Evolutionary conservation across 1,284 basidiomycete species (phyloP), one percentile per base, ranked within the genome.

Genomic region (Xerocomus nothofagi): DNA sequence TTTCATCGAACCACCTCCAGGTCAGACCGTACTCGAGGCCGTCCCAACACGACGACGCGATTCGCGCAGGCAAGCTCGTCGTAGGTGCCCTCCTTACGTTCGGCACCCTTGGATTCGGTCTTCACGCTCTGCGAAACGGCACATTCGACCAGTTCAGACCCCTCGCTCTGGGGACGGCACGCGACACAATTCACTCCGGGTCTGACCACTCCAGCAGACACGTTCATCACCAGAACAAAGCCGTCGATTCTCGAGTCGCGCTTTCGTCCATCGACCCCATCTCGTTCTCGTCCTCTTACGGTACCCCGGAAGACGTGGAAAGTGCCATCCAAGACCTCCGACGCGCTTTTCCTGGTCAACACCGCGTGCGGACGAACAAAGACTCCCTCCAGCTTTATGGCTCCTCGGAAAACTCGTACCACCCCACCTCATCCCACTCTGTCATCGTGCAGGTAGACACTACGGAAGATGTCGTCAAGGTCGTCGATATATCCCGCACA

Each of bases 341-440:
- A 12, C 56, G 62, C 11, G 70, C 71, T 5, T 73, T 88, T 49
- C 73, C 81, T 0, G 71, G 65, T 15, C 60, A 71, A 36, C 66
- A 73, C 23, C 61, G 68, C 14, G 77, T 86, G 23, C 69, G 71
- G 37, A 82, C 80, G 3, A 76, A 81, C 54, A 68, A 73, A 8
- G 71, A 77, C 24, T 66, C 72, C 9, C 65, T 87, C 42, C 67
- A 72, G 46, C 72, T 73, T 24, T 76, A 85, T 51, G 86, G 86
- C 3, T 84, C 78, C 27, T 86, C 85, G 0, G 79, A 81, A 53
- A 81, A 86, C 56, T 83, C 84, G 1, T 86, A 87, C 58, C 83
- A 83, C 59, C 79, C 82, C 4, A 69, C 73, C 40, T 79, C 77
- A n/a, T 76, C 84, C 0, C 84, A 86, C 57, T 78, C 81, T 3